Conservation (phyloP, 106 monocot species). For the Agapanthus africanus region DNA sequence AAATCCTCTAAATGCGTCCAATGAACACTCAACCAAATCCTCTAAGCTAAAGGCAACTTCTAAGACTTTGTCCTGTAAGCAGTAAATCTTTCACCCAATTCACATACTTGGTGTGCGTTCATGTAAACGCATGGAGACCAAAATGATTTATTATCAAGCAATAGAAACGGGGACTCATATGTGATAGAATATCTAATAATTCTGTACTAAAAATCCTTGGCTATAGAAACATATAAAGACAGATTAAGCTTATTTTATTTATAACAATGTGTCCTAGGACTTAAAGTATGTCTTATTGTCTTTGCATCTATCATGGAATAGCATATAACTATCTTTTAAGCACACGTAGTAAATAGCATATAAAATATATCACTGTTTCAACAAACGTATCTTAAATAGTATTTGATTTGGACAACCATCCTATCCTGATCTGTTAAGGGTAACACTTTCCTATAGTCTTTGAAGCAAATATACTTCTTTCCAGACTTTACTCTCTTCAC, state of each 20-base stretch:
- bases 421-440: not conserved
- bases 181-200: constrained; percentile 1
- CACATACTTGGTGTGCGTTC: not conserved
- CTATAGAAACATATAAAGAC: not conserved
- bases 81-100: not conserved
- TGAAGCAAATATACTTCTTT: not conserved
- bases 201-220: not conserved
- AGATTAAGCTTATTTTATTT: not conserved
- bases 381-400: not conserved
- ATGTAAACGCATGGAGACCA: not conserved
- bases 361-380: too few species aligned
- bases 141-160: not conserved
- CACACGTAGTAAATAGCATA: not conserved
- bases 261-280: not conserved
- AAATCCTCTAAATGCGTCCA: too few species aligned
- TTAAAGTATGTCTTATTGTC: not conserved
- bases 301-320: not conserved
- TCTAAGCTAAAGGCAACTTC: not conserved
- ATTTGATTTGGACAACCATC: not conserved
- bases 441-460: not conserved
- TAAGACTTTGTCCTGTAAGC: not conserved
- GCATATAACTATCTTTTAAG: not conserved
- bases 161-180: too few species aligned
- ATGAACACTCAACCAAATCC: not conserved
- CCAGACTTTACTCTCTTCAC: not conserved